Evolutionary conservation across 352 stramenopile genomes (phyloP), one percentile per base, ranked within the genome.

Genomic region (Halophytophthora polymorphica): DNA sequence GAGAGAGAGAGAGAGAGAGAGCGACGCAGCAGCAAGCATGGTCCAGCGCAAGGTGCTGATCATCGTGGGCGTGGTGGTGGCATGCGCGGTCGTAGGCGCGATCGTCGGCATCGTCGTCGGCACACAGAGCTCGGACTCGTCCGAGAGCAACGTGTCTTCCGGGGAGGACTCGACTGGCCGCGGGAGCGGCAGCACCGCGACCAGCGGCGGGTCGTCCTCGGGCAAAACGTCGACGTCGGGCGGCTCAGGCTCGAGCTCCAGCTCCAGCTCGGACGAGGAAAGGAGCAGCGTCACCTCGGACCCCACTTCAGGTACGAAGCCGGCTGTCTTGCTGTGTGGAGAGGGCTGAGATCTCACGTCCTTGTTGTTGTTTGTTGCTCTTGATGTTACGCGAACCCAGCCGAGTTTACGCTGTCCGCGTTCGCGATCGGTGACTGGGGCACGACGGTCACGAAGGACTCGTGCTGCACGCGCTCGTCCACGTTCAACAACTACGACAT

Each of bases 381-480:
- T 10, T 31, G 25, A 31, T 31, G 25, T 8, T 4, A 8, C 4
- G 25, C 25, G 25, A 67, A 64, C 18, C 45, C 52, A 45, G 63
- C 56, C 49, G 64, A 57, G 19, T 88, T 66, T 63, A 73, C 74
- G 28, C 51, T 89, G 3, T 62, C 71, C 11, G 75, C 76, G 21
- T 89, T 83, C 23, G 79, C 77, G 15, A 85, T 90, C 18, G 79
- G 79, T 11, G 79, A 90, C 57, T 90, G 79, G 79, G 79, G 79
- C 13, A 83, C 75, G 5, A 90, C 79, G 21, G 61, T 72, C 45
- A 61, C 54, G 19, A 52, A 71, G 19, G 77, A 84, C 66, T 90
- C 79, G 59, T 90, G 79, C 61, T 90, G 79, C 69, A 79, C 73
- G 38, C 73, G 76, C 23, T 76, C 74, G 40, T 75, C 60, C 10